These are phyloP conservation scores for Tricladium varicosporioides DNA, from an alignment of 2,329 filamentous ascomycete species.

Conservation along the genomic window DNA sequence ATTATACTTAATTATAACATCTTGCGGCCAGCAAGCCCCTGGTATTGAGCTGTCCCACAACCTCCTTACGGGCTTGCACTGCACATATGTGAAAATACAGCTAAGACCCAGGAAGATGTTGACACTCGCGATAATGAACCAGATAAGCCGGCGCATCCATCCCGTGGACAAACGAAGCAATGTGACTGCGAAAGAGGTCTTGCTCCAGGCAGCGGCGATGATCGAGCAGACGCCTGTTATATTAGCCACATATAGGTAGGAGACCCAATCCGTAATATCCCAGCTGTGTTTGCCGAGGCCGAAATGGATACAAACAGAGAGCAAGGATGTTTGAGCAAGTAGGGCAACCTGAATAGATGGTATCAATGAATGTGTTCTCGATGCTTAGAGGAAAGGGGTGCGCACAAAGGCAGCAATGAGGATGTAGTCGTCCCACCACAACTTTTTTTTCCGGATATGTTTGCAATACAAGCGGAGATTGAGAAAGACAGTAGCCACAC, in stretches of 20 bases:
- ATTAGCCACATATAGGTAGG: conserved; percentile 20
- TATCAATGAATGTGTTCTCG: not conserved
- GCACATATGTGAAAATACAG: conserved; percentile 20
- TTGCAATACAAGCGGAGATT: conserved; percentile 10
- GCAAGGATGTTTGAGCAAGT: not conserved
- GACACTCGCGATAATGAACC: conserved; percentile 35
- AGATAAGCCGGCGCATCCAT: conserved; percentile 30
- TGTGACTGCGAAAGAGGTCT: conserved; percentile 39
- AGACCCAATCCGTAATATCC: not conserved
- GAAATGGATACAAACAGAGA: not conserved
- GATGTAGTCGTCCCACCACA: conserved; percentile 14
- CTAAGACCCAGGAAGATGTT: conserved; percentile 32
- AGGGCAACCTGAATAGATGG: not conserved
- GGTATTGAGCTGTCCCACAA: not conserved
- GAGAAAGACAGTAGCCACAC: conserved; percentile 3
- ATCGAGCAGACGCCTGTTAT: conserved; percentile 31
- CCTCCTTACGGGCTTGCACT: not conserved
- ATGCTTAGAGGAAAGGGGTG: not conserved
- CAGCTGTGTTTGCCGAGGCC: not conserved
- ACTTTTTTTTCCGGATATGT: not conserved
- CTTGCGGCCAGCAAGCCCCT: not conserved
- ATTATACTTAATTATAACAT: not conserved
- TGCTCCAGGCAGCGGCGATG: conserved; percentile 37
- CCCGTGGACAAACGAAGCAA: conserved; percentile 34
- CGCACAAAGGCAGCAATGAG: conserved; percentile 5